Evolutionary conservation across 345 rosid species (phyloP).

Genomic region (Melaleuca quinquenervia): DNA sequence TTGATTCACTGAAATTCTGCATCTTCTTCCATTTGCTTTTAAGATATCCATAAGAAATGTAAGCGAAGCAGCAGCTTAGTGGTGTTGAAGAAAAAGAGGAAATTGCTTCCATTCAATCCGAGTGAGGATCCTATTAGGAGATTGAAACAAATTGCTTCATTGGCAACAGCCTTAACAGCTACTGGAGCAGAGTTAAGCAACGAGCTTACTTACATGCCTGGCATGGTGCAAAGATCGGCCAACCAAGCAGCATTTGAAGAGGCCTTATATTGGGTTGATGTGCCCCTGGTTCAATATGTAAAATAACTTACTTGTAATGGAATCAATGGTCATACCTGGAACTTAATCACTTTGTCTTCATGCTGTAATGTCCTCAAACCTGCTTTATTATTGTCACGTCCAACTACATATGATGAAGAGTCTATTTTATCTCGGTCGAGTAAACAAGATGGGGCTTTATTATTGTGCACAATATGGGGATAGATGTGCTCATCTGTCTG

Average conservation of each 20-base stretch:
- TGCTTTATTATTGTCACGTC: too few species aligned
- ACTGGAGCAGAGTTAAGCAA: slow-evolving; percentile 52
- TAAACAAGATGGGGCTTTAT: too few species aligned
- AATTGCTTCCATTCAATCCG: slow-evolving; percentile 57
- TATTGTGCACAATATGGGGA: too few species aligned
- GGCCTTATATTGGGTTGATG: too few species aligned
- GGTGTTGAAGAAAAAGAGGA: slow-evolving; percentile 69
- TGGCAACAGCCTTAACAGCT: slow-evolving; percentile 73
- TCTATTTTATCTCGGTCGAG: too few species aligned
- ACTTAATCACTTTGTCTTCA: too few species aligned
- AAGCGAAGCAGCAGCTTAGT: slow-evolving; percentile 42
- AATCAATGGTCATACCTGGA: too few species aligned
- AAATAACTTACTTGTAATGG: too few species aligned
- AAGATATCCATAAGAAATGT: slow-evolving; percentile 47
- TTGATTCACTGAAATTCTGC: neutral
- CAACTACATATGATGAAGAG: too few species aligned
- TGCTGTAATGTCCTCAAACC: too few species aligned
- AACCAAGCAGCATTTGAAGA: slow-evolving; percentile 59
- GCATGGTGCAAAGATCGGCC: slow-evolving; percentile 61
- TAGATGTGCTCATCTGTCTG: too few species aligned
- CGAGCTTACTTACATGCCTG: slow-evolving; percentile 51
- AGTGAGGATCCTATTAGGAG: slow-evolving; percentile 49
- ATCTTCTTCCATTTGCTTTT: neutral
- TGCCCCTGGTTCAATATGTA: too few species aligned
- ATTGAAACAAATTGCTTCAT: slow-evolving; percentile 80